A percentile compares a stretch with the other conserved stretches of the same genome.
Conservation (phyloP, 2,329 filamentous ascomycete species). For the Fusarium sp. region DNA sequence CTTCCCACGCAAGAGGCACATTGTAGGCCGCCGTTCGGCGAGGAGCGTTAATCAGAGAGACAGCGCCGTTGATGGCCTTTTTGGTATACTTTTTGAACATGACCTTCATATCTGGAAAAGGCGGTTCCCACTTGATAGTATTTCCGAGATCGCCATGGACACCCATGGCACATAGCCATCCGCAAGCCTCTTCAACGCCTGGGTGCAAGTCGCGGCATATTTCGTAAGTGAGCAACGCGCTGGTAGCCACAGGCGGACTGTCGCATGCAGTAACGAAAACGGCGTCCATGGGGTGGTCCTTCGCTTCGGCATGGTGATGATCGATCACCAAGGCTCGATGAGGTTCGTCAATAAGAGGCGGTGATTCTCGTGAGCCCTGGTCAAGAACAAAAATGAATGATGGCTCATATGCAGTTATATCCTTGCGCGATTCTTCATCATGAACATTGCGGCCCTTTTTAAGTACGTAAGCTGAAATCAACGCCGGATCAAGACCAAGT, state of each 20-base stretch:
- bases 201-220: slow-evolving; percentile 69
- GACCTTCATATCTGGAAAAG: slow-evolving; percentile 72
- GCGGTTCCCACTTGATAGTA: slow-evolving; percentile 71
- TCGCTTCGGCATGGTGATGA: slow-evolving; percentile 67
- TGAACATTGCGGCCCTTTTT: slow-evolving; percentile 70
- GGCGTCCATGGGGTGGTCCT: slow-evolving; percentile 66
- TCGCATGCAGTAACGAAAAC: slow-evolving; percentile 70
- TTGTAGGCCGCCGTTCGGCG: slow-evolving; percentile 70
- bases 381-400: slow-evolving; percentile 72
- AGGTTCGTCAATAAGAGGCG: slow-evolving; percentile 62
- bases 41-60: slow-evolving; percentile 73
- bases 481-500: slow-evolving; percentile 64
- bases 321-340: slow-evolving; percentile 70
- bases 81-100: slow-evolving; percentile 71
- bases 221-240: slow-evolving; percentile 70
- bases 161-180: slow-evolving; percentile 72
- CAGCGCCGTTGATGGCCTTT: slow-evolving; percentile 70
- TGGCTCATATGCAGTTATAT: slow-evolving; percentile 63
- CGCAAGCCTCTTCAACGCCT: slow-evolving; percentile 60
- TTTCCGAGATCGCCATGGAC: slow-evolving; percentile 75
- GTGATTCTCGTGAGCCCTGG: slow-evolving; percentile 68
- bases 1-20: slow-evolving; percentile 69
- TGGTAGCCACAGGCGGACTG: slow-evolving; percentile 73
- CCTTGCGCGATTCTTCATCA: slow-evolving; percentile 60
- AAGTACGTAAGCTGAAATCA: slow-evolving; percentile 69